Evolutionary conservation across 2,329 filamentous ascomycete species (phyloP), one percentile per base, ranked within the genome.

Genomic region (Cladosporium sp.): DNA sequence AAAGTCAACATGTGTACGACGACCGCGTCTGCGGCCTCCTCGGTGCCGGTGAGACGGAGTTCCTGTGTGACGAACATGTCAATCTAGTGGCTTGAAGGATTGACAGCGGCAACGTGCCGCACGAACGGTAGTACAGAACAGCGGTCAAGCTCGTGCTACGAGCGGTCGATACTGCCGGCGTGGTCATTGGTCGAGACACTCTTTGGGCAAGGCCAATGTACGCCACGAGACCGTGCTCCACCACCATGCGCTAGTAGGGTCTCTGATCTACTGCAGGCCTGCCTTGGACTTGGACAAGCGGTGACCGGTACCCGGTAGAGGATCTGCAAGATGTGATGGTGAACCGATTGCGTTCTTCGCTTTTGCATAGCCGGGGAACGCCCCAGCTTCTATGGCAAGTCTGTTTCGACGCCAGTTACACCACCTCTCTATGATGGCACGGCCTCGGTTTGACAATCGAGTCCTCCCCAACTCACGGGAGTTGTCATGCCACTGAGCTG

Each of bases 81-180:
- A 63, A 63, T 63, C 49, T 35, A 63, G 63, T 65, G 63, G 63
- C 55, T 65, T 53, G 63, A 21, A 63, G 46, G 33, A 44, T 59
- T 65, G 63, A 65, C 63, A 65, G 63, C 63, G 63, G 63, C 40
- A 65, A 59, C 63, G 63, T 65, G 63, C 63, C 31, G 63, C 18
- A 21, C 44, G 44, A 65, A 60, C 44, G 56, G 55, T 55, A 28
- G 55, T 53, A 65, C 56, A 65, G 44, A 60, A 59, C 40, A 40
- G 63, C 63, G 63, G 63, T 65, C 63, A 49, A 63, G 63, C 49
- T 60, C 44, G 44, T 57, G 56, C 56, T 18, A 44, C 31, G 35
- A 46, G 56, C 37, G 56, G 56, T 59, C 33, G 56, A 59, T 7
- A 56, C 50, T 44, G 16, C 26, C 28, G 12, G 6, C 18, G 29